A percentile compares a stretch with the other conserved stretches of the same genome.
These are phyloP conservation scores for Cnidoscolus chayamansa DNA, from an alignment of 441 rosid genomes.

Conservation along the genomic window DNA sequence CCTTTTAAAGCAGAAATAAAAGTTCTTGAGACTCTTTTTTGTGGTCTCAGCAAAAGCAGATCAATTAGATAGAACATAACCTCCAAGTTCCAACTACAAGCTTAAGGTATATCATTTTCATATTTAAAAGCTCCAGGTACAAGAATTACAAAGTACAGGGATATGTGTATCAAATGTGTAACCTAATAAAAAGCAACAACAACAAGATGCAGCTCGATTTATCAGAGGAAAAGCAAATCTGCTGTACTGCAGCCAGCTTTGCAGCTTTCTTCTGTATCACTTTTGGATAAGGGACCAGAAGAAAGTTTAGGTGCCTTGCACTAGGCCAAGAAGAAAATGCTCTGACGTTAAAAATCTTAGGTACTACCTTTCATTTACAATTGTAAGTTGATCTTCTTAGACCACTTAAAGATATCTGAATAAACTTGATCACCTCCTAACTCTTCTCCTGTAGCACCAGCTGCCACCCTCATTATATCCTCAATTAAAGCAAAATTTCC, in stretches of 20 bases:
- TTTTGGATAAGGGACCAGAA: neutral
- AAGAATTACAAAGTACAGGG: slow-evolving; percentile 3
- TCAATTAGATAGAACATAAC: neutral
- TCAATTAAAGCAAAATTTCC: slow-evolving; percentile 93
- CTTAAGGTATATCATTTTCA: neutral
- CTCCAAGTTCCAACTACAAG: too few relatives aligned
- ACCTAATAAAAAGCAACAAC: neutral
- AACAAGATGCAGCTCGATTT: slow-evolving; percentile 2
- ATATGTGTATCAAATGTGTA: neutral
- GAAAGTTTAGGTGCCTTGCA: neutral
- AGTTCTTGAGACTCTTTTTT: neutral
- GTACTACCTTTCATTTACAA: slow-evolving; percentile 34
- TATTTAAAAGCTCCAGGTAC: neutral
- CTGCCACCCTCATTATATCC: slow-evolving; percentile 83
- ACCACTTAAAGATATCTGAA: slow-evolving; percentile 80
- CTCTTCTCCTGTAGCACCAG: slow-evolving; percentile 78
- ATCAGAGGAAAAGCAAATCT: neutral
- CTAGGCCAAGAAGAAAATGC: neutral
- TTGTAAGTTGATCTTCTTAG: slow-evolving; percentile 63
- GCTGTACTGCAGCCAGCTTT: neutral
- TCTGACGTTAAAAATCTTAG: neutral
- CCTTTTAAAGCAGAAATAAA: too few relatives aligned
- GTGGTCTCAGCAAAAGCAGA: neutral
- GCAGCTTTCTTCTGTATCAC: slow-evolving; percentile 2
- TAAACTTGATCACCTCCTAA: slow-evolving; percentile 77